phyloP scores from a whole-genome alignment of 2,329 filamentous ascomycete genomes.

The Colletotrichum abscissum region DNA sequence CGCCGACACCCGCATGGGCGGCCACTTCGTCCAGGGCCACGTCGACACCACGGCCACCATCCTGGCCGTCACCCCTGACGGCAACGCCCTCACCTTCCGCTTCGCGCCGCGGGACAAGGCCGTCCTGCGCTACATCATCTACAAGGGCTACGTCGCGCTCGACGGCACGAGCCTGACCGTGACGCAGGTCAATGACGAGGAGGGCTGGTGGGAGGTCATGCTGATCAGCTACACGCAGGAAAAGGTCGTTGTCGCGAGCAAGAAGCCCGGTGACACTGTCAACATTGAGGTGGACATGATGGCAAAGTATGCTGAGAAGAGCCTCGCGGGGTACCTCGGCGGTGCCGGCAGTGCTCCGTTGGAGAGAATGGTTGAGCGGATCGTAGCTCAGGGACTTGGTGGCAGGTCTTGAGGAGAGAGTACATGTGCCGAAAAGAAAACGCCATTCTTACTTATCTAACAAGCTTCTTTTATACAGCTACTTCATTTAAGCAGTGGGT shows the following conservation, averaged over 20 bases:
- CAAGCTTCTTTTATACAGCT: not conserved
- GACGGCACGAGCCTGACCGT: constrained; percentile 96
- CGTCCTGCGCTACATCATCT: constrained; percentile 88
- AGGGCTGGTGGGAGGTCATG: constrained; percentile 96
- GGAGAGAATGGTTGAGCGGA: constrained; percentile 78
- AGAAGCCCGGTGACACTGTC: constrained; percentile 82
- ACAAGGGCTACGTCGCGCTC: constrained; percentile 95
- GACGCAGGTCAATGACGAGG: constrained; percentile 82
- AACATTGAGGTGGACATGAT: constrained; percentile 95
- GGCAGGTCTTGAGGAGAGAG: constrained; percentile 34
- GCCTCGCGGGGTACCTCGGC: constrained; percentile 82
- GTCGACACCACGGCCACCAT: constrained; percentile 91
- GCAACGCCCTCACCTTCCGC: constrained; percentile 89
- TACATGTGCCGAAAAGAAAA: not conserved
- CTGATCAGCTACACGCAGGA: constrained; percentile 96
- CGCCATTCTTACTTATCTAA: not conserved
- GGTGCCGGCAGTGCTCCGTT: constrained; percentile 66
- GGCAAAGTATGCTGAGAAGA: constrained; percentile 90
- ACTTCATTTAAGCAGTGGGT: not conserved
- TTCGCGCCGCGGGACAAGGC: constrained; percentile 76
- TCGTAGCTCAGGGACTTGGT: constrained; percentile 76
- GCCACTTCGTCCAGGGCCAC: constrained; percentile 97
- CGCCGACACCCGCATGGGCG: constrained; percentile 93
- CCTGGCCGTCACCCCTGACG: constrained; percentile 78
- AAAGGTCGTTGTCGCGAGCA: constrained; percentile 84